A percentile compares a stretch with the other conserved stretches of the same genome.
phyloP scores from a whole-genome alignment of 331 rosid genomes.

The Pyrus hybrid region DNA sequence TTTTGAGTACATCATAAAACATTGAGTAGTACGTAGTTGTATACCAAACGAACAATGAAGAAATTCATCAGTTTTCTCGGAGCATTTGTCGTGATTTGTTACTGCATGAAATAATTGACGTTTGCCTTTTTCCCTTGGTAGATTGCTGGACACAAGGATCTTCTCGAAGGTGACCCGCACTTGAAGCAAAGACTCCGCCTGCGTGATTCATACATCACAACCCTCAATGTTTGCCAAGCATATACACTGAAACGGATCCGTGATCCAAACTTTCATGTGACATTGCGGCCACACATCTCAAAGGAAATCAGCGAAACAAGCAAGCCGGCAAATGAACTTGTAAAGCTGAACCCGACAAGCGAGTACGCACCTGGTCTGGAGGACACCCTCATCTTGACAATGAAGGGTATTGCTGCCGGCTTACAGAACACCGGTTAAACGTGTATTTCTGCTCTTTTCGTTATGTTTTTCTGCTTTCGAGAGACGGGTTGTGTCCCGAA shows the following conservation, averaged over 20 bases:
- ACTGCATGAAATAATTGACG: slow-evolving; percentile 4
- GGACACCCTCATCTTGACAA: slow-evolving; percentile 94
- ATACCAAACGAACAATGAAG: too few species aligned
- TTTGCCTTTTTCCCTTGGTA: slow-evolving; percentile 18
- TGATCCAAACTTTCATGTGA: slow-evolving; percentile 55
- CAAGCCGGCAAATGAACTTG: slow-evolving; percentile 77
- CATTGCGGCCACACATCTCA: slow-evolving; percentile 51
- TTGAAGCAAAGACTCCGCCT: slow-evolving; percentile 91
- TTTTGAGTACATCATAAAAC: too few species aligned
- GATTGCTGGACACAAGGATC: slow-evolving; percentile 95
- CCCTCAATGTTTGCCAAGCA: slow-evolving; percentile 92
- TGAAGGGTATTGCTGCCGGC: slow-evolving; percentile 99
- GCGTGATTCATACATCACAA: slow-evolving; percentile 86
- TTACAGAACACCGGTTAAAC: slow-evolving; percentile 93
- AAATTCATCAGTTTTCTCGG: background rate
- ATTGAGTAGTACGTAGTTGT: too few species aligned
- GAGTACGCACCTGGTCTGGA: slow-evolving; percentile 96
- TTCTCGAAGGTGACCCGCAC: slow-evolving; percentile 91
- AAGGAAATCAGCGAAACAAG: slow-evolving; percentile 49
- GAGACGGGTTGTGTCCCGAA: slow-evolving; percentile 7
- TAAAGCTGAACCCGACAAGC: slow-evolving; percentile 75
- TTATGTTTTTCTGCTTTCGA: background rate
- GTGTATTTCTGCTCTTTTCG: background rate
- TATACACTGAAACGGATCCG: slow-evolving; percentile 90
- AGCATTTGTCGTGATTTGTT: background rate